Percentiles rank a stretch among this genome's conserved stretches.
Evolutionary conservation across 1,139 yeast genomes (phyloP).

Genomic region (Zygosaccharomyces pseudobailii): DNA sequence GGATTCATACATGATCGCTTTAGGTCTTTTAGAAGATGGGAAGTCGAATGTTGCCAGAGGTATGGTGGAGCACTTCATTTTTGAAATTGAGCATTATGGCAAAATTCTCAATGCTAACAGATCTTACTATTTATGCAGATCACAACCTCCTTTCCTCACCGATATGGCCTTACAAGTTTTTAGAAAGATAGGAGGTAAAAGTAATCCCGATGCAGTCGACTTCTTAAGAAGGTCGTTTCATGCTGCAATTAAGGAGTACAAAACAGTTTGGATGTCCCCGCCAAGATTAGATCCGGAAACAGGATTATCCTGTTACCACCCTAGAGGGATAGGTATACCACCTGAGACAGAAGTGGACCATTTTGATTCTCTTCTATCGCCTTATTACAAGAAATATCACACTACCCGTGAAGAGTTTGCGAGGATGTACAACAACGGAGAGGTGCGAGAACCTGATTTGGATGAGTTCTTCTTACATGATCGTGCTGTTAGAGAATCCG

Average conservation of each 20-base stretch:
- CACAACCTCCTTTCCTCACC: constrained; percentile 97
- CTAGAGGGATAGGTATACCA: constrained; percentile 86
- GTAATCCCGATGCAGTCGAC: constrained; percentile 46
- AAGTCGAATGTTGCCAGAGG: constrained; percentile 71
- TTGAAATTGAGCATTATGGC: constrained; percentile 86
- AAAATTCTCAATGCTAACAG: constrained; percentile 93
- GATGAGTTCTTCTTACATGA: constrained; percentile 91
- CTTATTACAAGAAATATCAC: constrained; percentile 62
- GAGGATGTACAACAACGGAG: constrained; percentile 60
- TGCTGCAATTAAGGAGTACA: constrained; percentile 86
- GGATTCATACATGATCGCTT: constrained; percentile 93
- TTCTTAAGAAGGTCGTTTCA: constrained; percentile 59
- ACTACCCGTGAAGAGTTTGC: constrained; percentile 67
- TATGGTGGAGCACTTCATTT: constrained; percentile 89
- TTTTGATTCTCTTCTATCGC: constrained; percentile 66
- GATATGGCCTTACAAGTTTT: constrained; percentile 82
- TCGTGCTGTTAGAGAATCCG: constrained; percentile 93
- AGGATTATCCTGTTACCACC: constrained; percentile 86
- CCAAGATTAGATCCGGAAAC: constrained; percentile 76
- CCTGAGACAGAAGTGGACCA: constrained; percentile 96
- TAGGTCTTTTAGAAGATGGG: constrained; percentile 68
- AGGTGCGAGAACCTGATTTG: constrained; percentile 65
- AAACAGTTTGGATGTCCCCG: constrained; percentile 66
- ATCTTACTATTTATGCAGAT: constrained; percentile 82
- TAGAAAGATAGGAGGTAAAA: constrained; percentile 47